Evolutionary conservation across 495 filamentous ascomycete genomes (phyloP).

Genomic region (Aspergillus ostianus): DNA sequence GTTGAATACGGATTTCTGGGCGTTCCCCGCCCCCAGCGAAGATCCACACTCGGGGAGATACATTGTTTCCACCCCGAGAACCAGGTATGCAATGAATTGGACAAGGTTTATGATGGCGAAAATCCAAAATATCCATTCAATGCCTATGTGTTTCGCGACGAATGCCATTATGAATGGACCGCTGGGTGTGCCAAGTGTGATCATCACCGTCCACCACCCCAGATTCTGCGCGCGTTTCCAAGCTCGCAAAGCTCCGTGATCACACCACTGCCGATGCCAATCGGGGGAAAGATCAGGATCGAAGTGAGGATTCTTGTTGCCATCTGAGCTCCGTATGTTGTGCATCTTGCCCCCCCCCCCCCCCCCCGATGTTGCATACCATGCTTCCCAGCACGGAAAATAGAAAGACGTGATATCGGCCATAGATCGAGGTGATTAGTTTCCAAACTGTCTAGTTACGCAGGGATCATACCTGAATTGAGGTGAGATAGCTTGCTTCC

Average conservation of each 20-base stretch:
- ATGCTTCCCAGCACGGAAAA: constrained; percentile 32
- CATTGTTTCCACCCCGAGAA: constrained; percentile 30
- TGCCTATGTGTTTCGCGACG: constrained; percentile 29
- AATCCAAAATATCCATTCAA: constrained; percentile 38
- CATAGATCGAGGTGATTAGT: constrained; percentile 29
- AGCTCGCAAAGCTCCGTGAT: constrained; percentile 30
- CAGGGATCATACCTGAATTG: constrained; percentile 22
- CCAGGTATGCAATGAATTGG: constrained; percentile 26
- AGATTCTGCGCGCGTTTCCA: constrained; percentile 30
- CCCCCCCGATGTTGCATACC: constrained; percentile 36
- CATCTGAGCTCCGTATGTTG: constrained; percentile 31
- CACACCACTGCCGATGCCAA: constrained; percentile 34
- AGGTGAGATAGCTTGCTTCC: constrained; percentile 31
- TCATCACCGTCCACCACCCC: constrained; percentile 35
- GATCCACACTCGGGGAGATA: constrained; percentile 14
- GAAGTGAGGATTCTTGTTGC: constrained; percentile 27
- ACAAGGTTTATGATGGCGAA: constrained; percentile 34
- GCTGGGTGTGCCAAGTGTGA: constrained; percentile 28
- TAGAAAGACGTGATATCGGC: constrained; percentile 30
- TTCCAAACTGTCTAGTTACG: constrained; percentile 23
- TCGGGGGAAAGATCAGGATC: constrained; percentile 33
- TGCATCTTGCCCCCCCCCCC: constrained; percentile 30
- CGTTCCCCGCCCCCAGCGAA: background rate
- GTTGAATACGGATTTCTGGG: constrained; percentile 5
- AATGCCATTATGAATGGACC: constrained; percentile 38